Percentiles rank a stretch among this genome's conserved stretches.
Evolutionary conservation across 257 asterid genomes (phyloP).

Genomic region (Penstemon davidsonii): DNA sequence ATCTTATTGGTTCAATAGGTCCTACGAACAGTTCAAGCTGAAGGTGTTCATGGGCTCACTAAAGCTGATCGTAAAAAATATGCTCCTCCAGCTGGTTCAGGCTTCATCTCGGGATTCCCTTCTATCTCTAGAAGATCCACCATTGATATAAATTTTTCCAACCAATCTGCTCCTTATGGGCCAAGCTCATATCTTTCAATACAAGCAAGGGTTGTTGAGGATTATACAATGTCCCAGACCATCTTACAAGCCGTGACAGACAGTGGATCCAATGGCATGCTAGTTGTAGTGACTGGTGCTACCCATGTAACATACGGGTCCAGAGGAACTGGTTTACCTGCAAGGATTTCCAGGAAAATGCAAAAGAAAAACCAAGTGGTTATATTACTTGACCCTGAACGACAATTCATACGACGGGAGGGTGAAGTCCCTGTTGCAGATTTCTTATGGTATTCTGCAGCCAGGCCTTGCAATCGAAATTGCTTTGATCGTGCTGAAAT

Average conservation of each 20-base stretch:
- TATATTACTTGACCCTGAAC: constrained; percentile 75
- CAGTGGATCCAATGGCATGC: constrained; percentile 69
- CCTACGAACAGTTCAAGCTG: constrained; percentile 80
- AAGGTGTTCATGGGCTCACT: constrained; percentile 80
- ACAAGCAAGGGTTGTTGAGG: constrained; percentile 92
- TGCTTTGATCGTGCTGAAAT: constrained; percentile 99
- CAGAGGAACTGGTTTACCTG: constrained; percentile 90
- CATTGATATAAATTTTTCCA: constrained; percentile 48
- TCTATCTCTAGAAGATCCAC: constrained; percentile 72
- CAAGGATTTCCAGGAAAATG: constrained; percentile 74
- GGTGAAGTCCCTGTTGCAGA: constrained; percentile 96
- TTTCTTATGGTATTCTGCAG: constrained; percentile 97
- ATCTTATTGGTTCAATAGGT: constrained; percentile 43
- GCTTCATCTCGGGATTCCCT: constrained; percentile 88
- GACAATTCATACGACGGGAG: constrained; percentile 80
- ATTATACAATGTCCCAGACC: constrained; percentile 78
- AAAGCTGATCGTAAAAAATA: constrained; percentile 66
- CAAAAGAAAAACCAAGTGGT: constrained; percentile 78
- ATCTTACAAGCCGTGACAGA: constrained; percentile 64
- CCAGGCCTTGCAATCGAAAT: constrained; percentile 88
- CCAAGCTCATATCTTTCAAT: constrained; percentile 83
- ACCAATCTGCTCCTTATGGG: constrained; percentile 60
- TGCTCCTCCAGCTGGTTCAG: constrained; percentile 97
- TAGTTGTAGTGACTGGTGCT: constrained; percentile 88
- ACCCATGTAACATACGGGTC: constrained; percentile 79